These are phyloP conservation scores for Crataegus laevigata DNA, from an alignment of 306 rosid species.

Conservation along the genomic window DNA sequence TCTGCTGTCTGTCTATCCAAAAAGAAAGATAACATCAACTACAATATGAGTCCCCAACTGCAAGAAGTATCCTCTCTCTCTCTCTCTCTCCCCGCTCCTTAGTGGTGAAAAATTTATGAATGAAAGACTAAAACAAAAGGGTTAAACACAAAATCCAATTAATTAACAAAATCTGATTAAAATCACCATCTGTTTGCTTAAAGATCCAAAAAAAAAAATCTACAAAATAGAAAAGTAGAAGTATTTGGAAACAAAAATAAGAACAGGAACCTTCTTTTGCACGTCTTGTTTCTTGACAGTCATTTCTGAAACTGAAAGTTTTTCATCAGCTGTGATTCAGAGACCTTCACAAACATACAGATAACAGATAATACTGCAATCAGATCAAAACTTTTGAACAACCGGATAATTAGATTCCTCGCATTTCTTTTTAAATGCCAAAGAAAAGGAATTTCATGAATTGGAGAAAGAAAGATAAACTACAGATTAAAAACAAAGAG, in stretches of 20 bases:
- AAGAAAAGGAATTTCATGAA: not conserved
- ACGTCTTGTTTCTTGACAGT: constrained; percentile 22
- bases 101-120: constrained; percentile 47
- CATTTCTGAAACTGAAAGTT: constrained; percentile 24
- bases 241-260: not conserved
- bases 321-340: constrained; percentile 23
- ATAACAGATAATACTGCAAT: not conserved
- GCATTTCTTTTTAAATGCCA: not conserved
- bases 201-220: not conserved
- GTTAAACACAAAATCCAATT: not conserved
- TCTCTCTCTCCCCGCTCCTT: constrained; percentile 28
- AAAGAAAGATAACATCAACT: constrained; percentile 15
- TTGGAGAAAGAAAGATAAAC: not conserved
- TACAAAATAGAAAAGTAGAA: not conserved
- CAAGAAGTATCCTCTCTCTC: constrained; percentile 4
- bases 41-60: not conserved
- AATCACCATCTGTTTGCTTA: not conserved
- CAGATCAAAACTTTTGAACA: not conserved
- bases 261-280: constrained; percentile 33
- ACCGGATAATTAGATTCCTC: not conserved
- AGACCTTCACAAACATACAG: constrained; percentile 14
- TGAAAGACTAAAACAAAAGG: constrained; percentile 53
- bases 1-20: not conserved
- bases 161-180: not conserved
- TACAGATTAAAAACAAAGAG: not conserved